phyloP scores from a whole-genome alignment of 257 asterid genomes.

The Rubia yunnanensis region DNA sequence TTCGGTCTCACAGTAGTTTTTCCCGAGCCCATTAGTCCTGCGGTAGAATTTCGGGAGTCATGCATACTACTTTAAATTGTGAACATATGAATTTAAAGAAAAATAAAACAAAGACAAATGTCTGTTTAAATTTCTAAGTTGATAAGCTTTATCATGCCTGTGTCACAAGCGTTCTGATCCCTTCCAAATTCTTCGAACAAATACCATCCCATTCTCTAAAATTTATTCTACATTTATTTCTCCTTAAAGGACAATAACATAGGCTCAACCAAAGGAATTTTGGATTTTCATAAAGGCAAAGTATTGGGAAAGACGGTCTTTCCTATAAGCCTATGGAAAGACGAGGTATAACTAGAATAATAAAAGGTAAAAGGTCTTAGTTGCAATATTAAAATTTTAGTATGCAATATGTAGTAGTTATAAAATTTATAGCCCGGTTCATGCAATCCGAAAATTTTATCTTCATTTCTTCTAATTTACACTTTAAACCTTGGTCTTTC shows the following conservation, averaged over 20 bases:
- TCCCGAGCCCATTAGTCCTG: conserved; percentile 99
- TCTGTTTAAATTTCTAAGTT: neutral
- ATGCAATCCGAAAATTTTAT: too few relatives aligned
- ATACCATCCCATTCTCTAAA: neutral
- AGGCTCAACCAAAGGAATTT: neutral
- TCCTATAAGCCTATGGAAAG: too few relatives aligned
- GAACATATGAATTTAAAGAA: neutral
- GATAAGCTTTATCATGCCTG: neutral
- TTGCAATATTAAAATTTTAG: too few relatives aligned
- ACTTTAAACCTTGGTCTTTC: too few relatives aligned
- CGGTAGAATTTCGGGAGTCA: conserved; percentile 9
- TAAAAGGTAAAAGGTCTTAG: too few relatives aligned
- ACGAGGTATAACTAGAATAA: too few relatives aligned
- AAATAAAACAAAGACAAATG: neutral
- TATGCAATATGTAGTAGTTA: too few relatives aligned
- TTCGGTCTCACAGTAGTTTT: conserved; percentile 87
- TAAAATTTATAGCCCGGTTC: too few relatives aligned
- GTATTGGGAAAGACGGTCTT: too few relatives aligned
- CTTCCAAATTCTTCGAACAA: neutral
- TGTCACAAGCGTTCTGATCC: neutral
- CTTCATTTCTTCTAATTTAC: too few relatives aligned
- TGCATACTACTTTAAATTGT: neutral
- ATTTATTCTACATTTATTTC: neutral
- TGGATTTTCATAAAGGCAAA: neutral
- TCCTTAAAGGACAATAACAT: neutral